Base-by-base conservation (phyloP, 1,284 basidiomycete genomes). In the Apiotrichum sp. region DNA sequence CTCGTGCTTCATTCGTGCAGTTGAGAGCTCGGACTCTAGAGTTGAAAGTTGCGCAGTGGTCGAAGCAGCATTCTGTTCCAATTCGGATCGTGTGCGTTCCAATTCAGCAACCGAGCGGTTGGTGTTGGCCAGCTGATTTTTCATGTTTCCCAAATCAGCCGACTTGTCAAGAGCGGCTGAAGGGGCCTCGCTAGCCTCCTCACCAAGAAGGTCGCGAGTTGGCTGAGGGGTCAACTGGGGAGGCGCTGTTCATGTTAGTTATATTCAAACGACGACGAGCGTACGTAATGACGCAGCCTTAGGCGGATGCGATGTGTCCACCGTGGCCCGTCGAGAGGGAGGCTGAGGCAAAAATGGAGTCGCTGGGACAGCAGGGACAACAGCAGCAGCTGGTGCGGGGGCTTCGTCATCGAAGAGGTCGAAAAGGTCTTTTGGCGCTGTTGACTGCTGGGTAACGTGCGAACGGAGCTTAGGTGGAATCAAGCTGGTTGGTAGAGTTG, bases 121-220 rank as follows among this genome's bases (percentile, higher is more conserved):
- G 2, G 89, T 93, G n/a, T 87, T 90, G 62, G 81, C 80, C 39
- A 93, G 77, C 66, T 93, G 87, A 65, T 90, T 93, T 72, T 85
- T 86, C 35, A 84, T 76, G 68, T 95, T 93, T 7, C 89, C 91
- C 46, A 93, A 85, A 66, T 93, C 88, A 3, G 85, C 74, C 9
- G 74, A 73, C 31, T 67, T 62, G 47, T 74, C 73, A 3, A 69
- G 67, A 1, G 71, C 86, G 6, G 61, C 16, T 6, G 65, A 47
- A 2, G 62, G 59, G 1, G 64, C 32, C 29, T 60, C 61, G 11
- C 36, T 38, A 0, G 59, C 53, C 29, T 75, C 75, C 44, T 77
- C 75, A 2, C 73, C 73, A 16, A 77, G 65, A 1, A 77, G 62
- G 52, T 76, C 73, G 14, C 55, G 53, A 13, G 63, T 54, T 11